phyloP scores from a whole-genome alignment of 768 basidiomycete species.

The Calocera cornea region DNA sequence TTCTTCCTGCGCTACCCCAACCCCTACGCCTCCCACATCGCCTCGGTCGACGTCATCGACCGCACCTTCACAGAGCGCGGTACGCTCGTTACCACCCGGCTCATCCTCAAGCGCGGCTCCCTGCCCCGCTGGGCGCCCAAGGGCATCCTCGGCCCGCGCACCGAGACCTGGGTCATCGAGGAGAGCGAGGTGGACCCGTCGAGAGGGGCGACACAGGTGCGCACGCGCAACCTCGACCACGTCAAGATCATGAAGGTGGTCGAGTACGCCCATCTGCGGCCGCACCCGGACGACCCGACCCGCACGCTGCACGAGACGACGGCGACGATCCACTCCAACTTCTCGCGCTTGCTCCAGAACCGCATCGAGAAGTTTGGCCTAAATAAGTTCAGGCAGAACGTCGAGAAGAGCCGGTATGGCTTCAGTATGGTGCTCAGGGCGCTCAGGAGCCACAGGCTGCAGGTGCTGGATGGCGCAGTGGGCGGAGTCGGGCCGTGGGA shows the following conservation, averaged over 20 bases:
- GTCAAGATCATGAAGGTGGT: slow-evolving; percentile 88
- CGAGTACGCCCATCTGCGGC: slow-evolving; percentile 38
- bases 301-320: slow-evolving; percentile 68
- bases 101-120: slow-evolving; percentile 85
- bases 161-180: slow-evolving; percentile 90
- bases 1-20: slow-evolving; percentile 95
- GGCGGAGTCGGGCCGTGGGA: background rate
- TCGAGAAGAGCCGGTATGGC: slow-evolving; percentile 38
- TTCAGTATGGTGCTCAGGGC: background rate
- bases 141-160: slow-evolving; percentile 56
- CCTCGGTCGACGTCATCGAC: slow-evolving; percentile 91
- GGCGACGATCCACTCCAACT: slow-evolving; percentile 71
- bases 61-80: slow-evolving; percentile 60
- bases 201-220: slow-evolving; percentile 59
- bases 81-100: slow-evolving; percentile 68
- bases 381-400: slow-evolving; percentile 70
- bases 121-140: slow-evolving; percentile 83
- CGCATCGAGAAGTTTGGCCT: slow-evolving; percentile 77
- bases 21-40: slow-evolving; percentile 82
- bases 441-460: background rate
- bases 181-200: slow-evolving; percentile 86
- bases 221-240: slow-evolving; percentile 83
- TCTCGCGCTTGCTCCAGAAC: slow-evolving; percentile 83
- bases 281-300: background rate
- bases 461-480: slow-evolving; percentile 1